A percentile compares a stretch with the other conserved stretches of the same genome.
Evolutionary conservation across 1,139 yeast species (phyloP).

Genomic region (Torulaspora globosa): DNA sequence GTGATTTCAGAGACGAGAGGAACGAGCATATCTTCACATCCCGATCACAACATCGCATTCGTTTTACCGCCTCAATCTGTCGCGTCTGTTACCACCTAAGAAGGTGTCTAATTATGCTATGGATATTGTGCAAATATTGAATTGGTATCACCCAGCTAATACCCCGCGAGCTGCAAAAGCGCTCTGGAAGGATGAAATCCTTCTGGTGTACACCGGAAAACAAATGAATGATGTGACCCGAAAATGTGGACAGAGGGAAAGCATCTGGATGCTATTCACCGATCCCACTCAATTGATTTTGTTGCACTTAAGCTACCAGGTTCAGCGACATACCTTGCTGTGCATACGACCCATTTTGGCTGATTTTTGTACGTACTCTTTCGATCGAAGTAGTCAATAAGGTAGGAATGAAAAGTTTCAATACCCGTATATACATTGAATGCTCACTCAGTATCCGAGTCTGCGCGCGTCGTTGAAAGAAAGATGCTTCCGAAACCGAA

Average conservation of each 20-base stretch:
- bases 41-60: slow-evolving; percentile 6
- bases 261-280: slow-evolving; percentile 2
- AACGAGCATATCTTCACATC: not conserved
- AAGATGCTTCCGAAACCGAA: not conserved
- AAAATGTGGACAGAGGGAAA: slow-evolving; percentile 17
- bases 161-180: slow-evolving; percentile 21
- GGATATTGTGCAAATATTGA: slow-evolving; percentile 6
- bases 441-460: too few relatives aligned
- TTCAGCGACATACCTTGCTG: slow-evolving; percentile 58
- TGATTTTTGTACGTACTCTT: slow-evolving; percentile 34
- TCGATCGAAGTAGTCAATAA: not conserved
- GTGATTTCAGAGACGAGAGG: not conserved
- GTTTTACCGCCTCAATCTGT: not conserved
- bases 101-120: not conserved
- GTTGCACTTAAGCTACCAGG: slow-evolving; percentile 2
- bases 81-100: not conserved
- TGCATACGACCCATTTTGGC: slow-evolving; percentile 78
- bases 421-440: not conserved
- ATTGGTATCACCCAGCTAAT: slow-evolving; percentile 38
- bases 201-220: slow-evolving; percentile 34
- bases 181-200: slow-evolving; percentile 12
- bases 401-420: not conserved
- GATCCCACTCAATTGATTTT: not conserved
- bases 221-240: slow-evolving; percentile 31
- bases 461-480: not conserved